phyloP scores from a whole-genome alignment of 2,329 filamentous ascomycete species.

The Ophiocordyceps camponoti-leonardi region DNA sequence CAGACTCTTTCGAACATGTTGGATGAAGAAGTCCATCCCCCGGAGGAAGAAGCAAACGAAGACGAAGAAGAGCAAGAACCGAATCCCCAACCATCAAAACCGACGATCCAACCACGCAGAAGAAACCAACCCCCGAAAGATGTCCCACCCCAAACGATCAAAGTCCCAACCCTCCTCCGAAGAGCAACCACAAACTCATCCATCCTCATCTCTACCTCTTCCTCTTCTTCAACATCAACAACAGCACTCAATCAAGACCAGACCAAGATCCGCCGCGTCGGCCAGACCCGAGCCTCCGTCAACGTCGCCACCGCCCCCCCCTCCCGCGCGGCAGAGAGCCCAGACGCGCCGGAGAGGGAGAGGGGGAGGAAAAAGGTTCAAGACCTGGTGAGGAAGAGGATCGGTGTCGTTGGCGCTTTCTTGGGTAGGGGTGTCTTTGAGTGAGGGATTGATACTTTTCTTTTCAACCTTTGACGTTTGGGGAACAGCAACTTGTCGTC shows the following conservation, averaged over 20 bases:
- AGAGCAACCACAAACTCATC: slow-evolving; percentile 58
- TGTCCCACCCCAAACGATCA: slow-evolving; percentile 33
- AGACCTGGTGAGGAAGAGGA: slow-evolving; percentile 37
- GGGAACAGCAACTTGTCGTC: too few species aligned
- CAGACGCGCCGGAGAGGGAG: slow-evolving; percentile 26
- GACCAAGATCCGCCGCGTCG: neutral
- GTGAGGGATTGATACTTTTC: slow-evolving; percentile 5
- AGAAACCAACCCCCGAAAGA: slow-evolving; percentile 21
- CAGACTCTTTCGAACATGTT: slow-evolving; percentile 72
- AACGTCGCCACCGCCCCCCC: neutral
- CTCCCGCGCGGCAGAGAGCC: slow-evolving; percentile 8
- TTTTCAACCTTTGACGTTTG: too few species aligned
- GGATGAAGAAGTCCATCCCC: slow-evolving; percentile 30
- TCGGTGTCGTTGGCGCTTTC: slow-evolving; percentile 38
- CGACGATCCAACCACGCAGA: slow-evolving; percentile 41
- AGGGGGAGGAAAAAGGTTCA: slow-evolving; percentile 40
- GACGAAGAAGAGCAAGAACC: too few species aligned
- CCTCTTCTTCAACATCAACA: slow-evolving; percentile 18
- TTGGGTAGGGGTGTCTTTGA: slow-evolving; percentile 33
- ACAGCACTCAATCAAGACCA: neutral
- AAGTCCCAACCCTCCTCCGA: slow-evolving; percentile 53
- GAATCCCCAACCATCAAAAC: too few species aligned
- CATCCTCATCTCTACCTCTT: too few species aligned
- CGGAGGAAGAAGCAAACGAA: too few species aligned
- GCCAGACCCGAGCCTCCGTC: neutral